Evolutionary conservation across 2,329 filamentous ascomycete genomes (phyloP).

Genomic region (Xylariales sp.): DNA sequence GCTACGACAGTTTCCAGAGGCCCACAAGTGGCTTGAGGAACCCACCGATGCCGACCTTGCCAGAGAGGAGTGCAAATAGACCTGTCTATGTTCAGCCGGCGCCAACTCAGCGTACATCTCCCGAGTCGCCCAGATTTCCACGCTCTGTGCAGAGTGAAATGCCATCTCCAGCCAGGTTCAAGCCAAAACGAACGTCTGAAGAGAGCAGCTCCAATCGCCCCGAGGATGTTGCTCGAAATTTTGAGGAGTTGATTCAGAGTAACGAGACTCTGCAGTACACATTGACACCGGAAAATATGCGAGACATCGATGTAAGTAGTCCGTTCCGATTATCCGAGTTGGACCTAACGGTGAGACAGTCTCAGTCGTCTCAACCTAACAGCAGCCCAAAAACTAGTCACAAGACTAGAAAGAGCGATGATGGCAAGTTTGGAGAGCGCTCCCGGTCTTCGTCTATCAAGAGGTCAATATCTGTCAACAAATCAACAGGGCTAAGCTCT

Average conservation of each 20-base stretch:
- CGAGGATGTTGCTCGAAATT: constrained; percentile 73
- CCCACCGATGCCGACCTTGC: constrained; percentile 48
- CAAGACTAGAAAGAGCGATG: constrained; percentile 61
- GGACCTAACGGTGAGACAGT: constrained; percentile 49
- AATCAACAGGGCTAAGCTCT: constrained; percentile 53
- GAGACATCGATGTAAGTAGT: constrained; percentile 75
- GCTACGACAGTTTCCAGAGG: constrained; percentile 42
- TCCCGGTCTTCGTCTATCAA: constrained; percentile 59
- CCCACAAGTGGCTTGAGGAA: constrained; percentile 39
- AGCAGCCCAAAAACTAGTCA: constrained; percentile 57
- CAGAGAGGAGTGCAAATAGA: constrained; percentile 47
- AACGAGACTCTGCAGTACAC: constrained; percentile 87
- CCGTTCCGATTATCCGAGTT: constrained; percentile 16
- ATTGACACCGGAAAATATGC: constrained; percentile 82
- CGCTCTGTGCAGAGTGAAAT: constrained; percentile 61
- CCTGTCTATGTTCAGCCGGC: constrained; percentile 40
- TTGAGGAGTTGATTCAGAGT: constrained; percentile 84
- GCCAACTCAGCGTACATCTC: constrained; percentile 39
- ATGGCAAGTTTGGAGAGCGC: constrained; percentile 54
- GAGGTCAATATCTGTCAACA: constrained; percentile 57
- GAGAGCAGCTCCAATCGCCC: constrained; percentile 62
- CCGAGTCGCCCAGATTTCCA: constrained; percentile 47
- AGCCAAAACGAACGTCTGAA: constrained; percentile 67
- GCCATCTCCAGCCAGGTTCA: constrained; percentile 62
- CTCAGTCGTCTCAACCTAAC: constrained; percentile 55